Evolutionary conservation across 75 land plant genomes (phyloP).

Genomic region (Larix kaempferi): DNA sequence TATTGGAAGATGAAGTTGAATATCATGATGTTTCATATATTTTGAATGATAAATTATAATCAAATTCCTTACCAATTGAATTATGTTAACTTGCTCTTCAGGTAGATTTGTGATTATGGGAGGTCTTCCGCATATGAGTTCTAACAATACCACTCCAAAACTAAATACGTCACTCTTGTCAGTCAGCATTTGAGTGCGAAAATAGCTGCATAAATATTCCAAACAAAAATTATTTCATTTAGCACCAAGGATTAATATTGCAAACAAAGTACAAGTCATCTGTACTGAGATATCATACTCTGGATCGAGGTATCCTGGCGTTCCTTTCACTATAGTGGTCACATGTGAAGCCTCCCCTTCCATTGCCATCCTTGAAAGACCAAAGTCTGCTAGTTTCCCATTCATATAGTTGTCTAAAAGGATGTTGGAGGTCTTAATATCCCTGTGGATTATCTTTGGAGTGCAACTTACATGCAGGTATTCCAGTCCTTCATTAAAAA

Average conservation of each 20-base stretch:
- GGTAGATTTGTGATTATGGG: neutral
- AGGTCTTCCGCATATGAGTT: constrained; percentile 1
- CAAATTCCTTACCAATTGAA: neutral
- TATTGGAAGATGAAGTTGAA: too few species aligned
- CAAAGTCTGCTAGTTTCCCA: constrained; percentile 14
- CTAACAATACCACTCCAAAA: constrained; percentile 9
- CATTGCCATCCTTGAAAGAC: constrained; percentile 6
- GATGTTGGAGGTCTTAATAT: constrained; percentile 16
- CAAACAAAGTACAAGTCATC: neutral
- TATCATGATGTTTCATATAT: too few species aligned
- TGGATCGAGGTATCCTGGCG: constrained; percentile 29
- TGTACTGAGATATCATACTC: neutral
- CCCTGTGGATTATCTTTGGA: constrained; percentile 17
- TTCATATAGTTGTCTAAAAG: constrained; percentile 4
- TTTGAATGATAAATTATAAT: too few species aligned
- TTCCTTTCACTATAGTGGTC: constrained; percentile 20
- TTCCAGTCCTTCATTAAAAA: constrained; percentile 7
- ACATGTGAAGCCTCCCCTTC: constrained; percentile 9
- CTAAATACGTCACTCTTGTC: constrained; percentile 12
- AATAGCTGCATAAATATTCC: neutral
- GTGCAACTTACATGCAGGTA: constrained; percentile 14
- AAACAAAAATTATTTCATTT: neutral
- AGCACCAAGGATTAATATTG: neutral
- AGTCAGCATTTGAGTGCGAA: neutral
- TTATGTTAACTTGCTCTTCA: neutral